Evolutionary conservation across 495 filamentous ascomycete genomes (phyloP).

Genomic region (Tuber melanosporum): DNA sequence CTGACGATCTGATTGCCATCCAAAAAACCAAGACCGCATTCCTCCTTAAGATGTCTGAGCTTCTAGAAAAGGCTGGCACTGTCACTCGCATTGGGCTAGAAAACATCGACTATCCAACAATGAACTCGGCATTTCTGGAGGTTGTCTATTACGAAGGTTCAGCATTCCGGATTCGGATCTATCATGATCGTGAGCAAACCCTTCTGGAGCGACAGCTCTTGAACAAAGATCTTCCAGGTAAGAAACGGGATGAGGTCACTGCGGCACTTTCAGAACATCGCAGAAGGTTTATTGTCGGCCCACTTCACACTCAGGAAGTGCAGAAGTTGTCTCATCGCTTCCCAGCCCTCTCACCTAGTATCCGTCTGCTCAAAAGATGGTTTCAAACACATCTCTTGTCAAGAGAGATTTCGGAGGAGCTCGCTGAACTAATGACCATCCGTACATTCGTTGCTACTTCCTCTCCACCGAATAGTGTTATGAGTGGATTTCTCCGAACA

Average conservation of each 20-base stretch:
- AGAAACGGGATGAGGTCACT: slow-evolving; percentile 58
- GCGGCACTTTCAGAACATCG: slow-evolving; percentile 64
- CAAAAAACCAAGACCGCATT: slow-evolving; percentile 92
- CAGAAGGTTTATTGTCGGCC: slow-evolving; percentile 61
- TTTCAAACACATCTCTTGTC: slow-evolving; percentile 75
- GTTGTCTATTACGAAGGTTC: slow-evolving; percentile 63
- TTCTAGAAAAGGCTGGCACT: slow-evolving; percentile 52
- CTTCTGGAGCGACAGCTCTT: slow-evolving; percentile 73
- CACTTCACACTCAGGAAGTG: slow-evolving; percentile 73
- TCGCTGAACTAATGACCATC: slow-evolving; percentile 72
- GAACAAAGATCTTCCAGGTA: slow-evolving; percentile 58
- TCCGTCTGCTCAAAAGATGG: slow-evolving; percentile 87
- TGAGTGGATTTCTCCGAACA: slow-evolving; percentile 73
- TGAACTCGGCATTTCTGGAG: slow-evolving; percentile 80
- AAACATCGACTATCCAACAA: slow-evolving; percentile 56
- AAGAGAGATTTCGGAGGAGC: slow-evolving; percentile 65
- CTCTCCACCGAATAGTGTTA: slow-evolving; percentile 64
- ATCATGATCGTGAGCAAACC: slow-evolving; percentile 75
- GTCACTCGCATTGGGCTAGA: slow-evolving; percentile 70
- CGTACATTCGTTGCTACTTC: slow-evolving; percentile 73
- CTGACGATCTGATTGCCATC: slow-evolving; percentile 79
- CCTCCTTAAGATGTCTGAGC: slow-evolving; percentile 69
- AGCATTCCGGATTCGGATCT: slow-evolving; percentile 61
- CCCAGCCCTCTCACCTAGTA: slow-evolving; percentile 71
- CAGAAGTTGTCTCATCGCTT: slow-evolving; percentile 71